Evolutionary conservation across 306 rosid species (phyloP), one percentile per base, ranked within the genome.

Genomic region (Glycine tomentella): DNA sequence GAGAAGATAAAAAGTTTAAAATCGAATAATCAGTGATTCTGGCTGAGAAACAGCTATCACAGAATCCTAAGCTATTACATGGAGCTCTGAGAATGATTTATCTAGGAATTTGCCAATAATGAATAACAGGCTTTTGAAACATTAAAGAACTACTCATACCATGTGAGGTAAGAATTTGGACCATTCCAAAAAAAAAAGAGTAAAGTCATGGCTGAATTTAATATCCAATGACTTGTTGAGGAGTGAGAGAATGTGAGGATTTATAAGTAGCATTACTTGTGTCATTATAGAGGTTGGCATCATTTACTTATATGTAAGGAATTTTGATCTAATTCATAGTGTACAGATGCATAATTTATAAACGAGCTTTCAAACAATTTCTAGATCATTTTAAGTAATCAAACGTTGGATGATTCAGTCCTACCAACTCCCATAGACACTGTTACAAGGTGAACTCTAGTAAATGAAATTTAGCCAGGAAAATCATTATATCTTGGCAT

Each of bases 201-300:
- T 25, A 25, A 25, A 1, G 46, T 13, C 40, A 40, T 13, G 48
- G 58, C 48, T 17, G 13, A 40, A 63, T 64, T 62, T 76, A 49
- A 9, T 62, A 76, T 62, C 61, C 61, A 62, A 62, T 62, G 50
- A 76, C 80, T 48, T 40, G 50, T 15, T 38, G 63, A n/a, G n/a
- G n/a, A 16, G 40, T 4, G 72, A 4, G 53, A 11, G 72, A 20
- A 0, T 3, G 52, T 8, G 69, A 63, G 68, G 17, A 61, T 9
- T 61, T 67, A 48, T 42, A 38, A 38, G 31, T 40, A 64, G 31
- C 31, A 4, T 67, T 42, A 42, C 33, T 42, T 67, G 13, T 42
- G 38, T 9, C 38, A 15, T 45, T 16, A 64, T 45, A 64, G 57
- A 52, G 75, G 48, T n/a, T 34, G 59, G 66, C 59, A 75, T 62